These are phyloP conservation scores for Phlegmacium glaucopus DNA, from an alignment of 768 basidiomycete genomes.

Conservation along the genomic window DNA sequence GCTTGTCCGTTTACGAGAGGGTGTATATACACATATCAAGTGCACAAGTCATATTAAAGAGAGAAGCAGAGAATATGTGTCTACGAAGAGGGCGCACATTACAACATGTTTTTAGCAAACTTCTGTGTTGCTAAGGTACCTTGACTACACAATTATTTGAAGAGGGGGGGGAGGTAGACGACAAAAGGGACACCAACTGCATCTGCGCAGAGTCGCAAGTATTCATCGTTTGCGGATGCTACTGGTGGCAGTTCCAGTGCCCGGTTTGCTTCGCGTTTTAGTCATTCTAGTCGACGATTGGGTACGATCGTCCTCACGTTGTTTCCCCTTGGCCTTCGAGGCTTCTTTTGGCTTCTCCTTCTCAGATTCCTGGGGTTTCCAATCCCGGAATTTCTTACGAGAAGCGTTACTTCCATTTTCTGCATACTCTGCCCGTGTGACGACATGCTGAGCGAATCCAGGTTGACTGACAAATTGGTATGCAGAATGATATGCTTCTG, in stretches of 20 bases:
- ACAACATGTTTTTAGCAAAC: neutral
- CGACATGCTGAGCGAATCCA: constrained; percentile 46
- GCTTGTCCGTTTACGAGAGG: neutral
- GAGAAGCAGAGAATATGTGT: neutral
- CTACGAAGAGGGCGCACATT: neutral
- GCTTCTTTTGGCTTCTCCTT: constrained; percentile 29
- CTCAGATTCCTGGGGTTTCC: constrained; percentile 43
- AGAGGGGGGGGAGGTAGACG: neutral
- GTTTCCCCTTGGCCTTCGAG: constrained; percentile 1
- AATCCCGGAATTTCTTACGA: constrained; percentile 70
- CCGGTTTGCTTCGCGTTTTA: constrained; percentile 20
- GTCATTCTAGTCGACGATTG: constrained; percentile 18
- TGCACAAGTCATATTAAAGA: too few relatives aligned
- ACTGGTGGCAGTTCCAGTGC: constrained; percentile 6
- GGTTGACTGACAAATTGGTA: constrained; percentile 52
- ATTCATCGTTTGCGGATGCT: constrained; percentile 3
- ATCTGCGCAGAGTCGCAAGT: neutral
- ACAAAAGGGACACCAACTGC: neutral
- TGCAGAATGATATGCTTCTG: constrained; percentile 63
- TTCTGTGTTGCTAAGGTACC: neutral
- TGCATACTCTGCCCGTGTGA: constrained; percentile 78
- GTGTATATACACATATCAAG: neutral
- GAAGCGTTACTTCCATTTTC: constrained; percentile 78
- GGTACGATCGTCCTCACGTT: constrained; percentile 25
- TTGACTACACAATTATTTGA: neutral